phyloP scores from a whole-genome alignment of 148 eudicot species.

The Arctostaphylos glauca region DNA sequence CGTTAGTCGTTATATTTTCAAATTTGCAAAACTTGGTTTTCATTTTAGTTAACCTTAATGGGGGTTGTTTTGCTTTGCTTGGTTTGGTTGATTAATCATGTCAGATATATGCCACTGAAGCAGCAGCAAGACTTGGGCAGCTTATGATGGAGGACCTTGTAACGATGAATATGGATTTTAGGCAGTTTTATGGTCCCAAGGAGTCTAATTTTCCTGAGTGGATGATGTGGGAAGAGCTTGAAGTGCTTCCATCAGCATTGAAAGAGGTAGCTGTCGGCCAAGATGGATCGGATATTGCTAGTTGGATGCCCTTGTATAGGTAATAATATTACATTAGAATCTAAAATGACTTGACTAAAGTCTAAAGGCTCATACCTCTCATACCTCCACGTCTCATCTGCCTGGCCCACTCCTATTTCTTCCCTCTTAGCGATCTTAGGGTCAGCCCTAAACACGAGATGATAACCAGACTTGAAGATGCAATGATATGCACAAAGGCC shows the following conservation, averaged over 20 bases:
- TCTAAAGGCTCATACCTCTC: neutral
- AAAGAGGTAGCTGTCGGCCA: slow-evolving; percentile 54
- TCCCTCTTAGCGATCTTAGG: too few species aligned
- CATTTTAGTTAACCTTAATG: neutral
- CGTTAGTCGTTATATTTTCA: neutral
- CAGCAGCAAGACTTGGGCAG: slow-evolving; percentile 66
- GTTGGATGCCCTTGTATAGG: slow-evolving; percentile 85
- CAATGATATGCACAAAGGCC: too few species aligned
- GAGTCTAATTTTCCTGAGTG: slow-evolving; percentile 46
- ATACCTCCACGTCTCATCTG: neutral
- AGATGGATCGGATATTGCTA: slow-evolving; percentile 59
- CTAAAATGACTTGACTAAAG: neutral
- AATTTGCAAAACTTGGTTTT: neutral
- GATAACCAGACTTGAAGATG: too few species aligned
- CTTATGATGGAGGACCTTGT: slow-evolving; percentile 89
- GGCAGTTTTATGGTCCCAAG: slow-evolving; percentile 75
- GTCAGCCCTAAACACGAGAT: too few species aligned
- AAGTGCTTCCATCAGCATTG: slow-evolving; percentile 48
- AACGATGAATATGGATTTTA: slow-evolving; percentile 66
- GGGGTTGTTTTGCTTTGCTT: slow-evolving; percentile 8
- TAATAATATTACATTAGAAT: slow-evolving; percentile 18
- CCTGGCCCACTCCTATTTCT: neutral
- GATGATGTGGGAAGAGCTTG: slow-evolving; percentile 81
- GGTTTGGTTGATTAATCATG: slow-evolving; percentile 15
- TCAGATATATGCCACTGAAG: slow-evolving; percentile 88